These are phyloP conservation scores for Lycium barbarum DNA, from an alignment of 257 asterid species.

Conservation along the genomic window DNA sequence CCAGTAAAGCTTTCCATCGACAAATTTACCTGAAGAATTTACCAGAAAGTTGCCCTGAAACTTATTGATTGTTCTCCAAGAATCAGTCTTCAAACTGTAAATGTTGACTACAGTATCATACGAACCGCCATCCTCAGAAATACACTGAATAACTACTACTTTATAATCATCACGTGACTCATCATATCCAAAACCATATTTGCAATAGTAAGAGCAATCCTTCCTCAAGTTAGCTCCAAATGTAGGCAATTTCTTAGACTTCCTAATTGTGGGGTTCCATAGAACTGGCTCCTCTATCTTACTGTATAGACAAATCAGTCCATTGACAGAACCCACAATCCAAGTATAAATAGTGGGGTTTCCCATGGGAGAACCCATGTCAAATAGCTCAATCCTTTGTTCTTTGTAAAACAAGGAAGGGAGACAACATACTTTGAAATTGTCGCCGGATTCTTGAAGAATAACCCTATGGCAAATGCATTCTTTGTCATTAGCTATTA, in stretches of 20 bases:
- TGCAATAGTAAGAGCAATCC: background rate
- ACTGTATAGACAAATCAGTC: background rate
- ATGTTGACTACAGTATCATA: background rate
- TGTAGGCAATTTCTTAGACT: background rate
- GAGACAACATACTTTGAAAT: background rate
- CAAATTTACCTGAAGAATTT: background rate
- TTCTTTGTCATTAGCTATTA: background rate
- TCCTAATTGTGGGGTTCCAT: constrained; percentile 1
- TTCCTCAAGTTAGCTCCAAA: background rate
- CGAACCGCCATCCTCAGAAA: background rate
- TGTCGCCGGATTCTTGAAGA: background rate
- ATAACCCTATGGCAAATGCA: background rate
- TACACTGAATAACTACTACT: background rate
- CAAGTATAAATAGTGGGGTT: background rate
- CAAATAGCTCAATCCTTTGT: background rate
- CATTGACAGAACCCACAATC: constrained; percentile 3
- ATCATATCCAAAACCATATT: constrained; percentile 3
- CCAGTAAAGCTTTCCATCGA: background rate
- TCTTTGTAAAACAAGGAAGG: background rate
- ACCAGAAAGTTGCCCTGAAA: background rate
- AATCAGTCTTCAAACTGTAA: background rate
- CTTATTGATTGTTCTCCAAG: background rate
- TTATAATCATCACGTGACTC: background rate
- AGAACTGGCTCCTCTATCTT: background rate
- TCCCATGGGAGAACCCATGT: background rate